Evolutionary conservation across 768 basidiomycete species (phyloP).

Genomic region (Arthromyces matolae): DNA sequence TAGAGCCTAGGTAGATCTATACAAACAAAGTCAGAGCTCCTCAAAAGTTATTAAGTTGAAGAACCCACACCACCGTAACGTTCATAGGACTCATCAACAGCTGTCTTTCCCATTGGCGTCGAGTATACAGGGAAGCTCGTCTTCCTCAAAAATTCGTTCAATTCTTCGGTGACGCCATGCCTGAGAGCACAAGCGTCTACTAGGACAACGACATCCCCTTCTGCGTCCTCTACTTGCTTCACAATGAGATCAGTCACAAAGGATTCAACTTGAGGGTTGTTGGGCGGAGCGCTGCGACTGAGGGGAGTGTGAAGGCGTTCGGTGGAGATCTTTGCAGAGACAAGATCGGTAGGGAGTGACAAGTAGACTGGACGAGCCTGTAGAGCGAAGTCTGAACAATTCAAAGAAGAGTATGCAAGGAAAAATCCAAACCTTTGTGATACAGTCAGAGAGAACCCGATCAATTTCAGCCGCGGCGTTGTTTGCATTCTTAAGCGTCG

Average conservation of each 20-base stretch:
- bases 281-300: constrained; percentile 42
- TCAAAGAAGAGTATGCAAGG: neutral
- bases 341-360: constrained; percentile 81
- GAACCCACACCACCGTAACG: constrained; percentile 76
- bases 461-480: constrained; percentile 73
- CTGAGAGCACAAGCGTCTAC: constrained; percentile 80
- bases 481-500: constrained; percentile 47
- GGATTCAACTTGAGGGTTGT: constrained; percentile 55
- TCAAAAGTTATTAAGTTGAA: neutral
- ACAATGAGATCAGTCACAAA: constrained; percentile 74
- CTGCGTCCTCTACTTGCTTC: constrained; percentile 57
- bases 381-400: neutral
- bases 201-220: constrained; percentile 69
- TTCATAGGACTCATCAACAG: constrained; percentile 63
- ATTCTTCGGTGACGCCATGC: constrained; percentile 61
- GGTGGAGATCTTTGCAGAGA: constrained; percentile 61
- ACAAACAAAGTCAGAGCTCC: neutral
- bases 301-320: constrained; percentile 61
- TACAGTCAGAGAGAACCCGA: constrained; percentile 66
- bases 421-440: constrained; percentile 41
- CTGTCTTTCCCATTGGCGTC: constrained; percentile 80
- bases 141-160: constrained; percentile 54
- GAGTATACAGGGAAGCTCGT: constrained; percentile 74
- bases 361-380: constrained; percentile 87
- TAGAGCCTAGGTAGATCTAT: constrained; percentile 73